Evolutionary conservation across 2,329 filamentous ascomycete species (phyloP).

Genomic region (Gremmenia infestans): DNA sequence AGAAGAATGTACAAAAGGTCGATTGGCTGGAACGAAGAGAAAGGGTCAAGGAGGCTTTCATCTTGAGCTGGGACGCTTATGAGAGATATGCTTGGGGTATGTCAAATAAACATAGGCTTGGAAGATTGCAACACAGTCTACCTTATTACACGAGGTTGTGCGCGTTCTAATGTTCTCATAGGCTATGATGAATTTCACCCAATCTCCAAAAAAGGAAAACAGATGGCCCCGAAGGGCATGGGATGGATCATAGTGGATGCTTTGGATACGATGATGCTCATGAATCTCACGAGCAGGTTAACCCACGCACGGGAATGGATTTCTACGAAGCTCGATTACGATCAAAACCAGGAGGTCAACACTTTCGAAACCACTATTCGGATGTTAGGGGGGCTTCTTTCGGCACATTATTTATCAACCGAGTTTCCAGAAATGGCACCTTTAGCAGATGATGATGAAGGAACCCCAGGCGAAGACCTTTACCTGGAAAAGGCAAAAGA

Average conservation of each 20-base stretch:
- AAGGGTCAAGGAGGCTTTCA: constrained; percentile 82
- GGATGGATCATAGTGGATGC: constrained; percentile 99
- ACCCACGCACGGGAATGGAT: constrained; percentile 87
- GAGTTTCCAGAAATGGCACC: constrained; percentile 76
- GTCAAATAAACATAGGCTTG: neutral
- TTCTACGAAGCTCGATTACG: constrained; percentile 71
- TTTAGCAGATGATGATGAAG: constrained; percentile 64
- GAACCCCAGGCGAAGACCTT: constrained; percentile 75
- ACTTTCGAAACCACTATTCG: constrained; percentile 98
- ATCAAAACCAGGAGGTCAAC: constrained; percentile 92
- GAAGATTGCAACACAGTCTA: constrained; percentile 7
- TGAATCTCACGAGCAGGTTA: constrained; percentile 89
- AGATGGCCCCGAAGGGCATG: constrained; percentile 85
- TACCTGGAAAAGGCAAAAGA: constrained; percentile 96
- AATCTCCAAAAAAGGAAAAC: constrained; percentile 67
- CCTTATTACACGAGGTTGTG: constrained; percentile 40
- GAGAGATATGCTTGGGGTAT: constrained; percentile 90
- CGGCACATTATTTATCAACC: constrained; percentile 91
- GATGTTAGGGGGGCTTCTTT: constrained; percentile 89
- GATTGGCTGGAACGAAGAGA: constrained; percentile 78
- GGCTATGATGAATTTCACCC: constrained; percentile 80
- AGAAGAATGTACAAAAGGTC: constrained; percentile 40
- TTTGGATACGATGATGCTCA: constrained; percentile 93
- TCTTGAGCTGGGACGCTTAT: constrained; percentile 89
- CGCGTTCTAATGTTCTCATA: no score